phyloP scores from a whole-genome alignment of 2,329 filamentous ascomycete species.

The Metarhizium rileyi region DNA sequence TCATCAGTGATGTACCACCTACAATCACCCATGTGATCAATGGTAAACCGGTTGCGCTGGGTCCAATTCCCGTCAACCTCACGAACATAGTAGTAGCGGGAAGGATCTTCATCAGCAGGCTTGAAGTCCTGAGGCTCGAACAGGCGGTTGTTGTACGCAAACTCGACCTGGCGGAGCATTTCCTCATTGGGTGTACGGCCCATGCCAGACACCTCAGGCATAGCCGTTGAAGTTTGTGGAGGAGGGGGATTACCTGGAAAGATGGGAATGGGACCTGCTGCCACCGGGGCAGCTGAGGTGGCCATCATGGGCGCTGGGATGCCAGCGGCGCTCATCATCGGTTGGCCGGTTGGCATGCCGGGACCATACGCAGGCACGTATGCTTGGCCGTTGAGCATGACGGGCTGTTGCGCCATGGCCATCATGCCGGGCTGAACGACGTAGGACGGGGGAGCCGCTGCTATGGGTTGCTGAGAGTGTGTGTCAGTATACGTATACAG shows the following conservation, averaged over 20 bases:
- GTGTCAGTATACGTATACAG: not conserved
- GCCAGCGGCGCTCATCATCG: constrained; percentile 19
- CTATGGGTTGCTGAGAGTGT: constrained; percentile 19
- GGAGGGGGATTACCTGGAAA: constrained; percentile 29
- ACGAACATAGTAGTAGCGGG: constrained; percentile 51
- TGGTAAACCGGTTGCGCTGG: constrained; percentile 47
- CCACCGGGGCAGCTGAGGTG: constrained; percentile 11
- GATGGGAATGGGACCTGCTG: constrained; percentile 18
- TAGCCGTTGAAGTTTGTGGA: not conserved
- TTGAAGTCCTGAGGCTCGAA: constrained; percentile 53
- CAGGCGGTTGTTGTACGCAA: constrained; percentile 39
- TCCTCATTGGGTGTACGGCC: constrained; percentile 41
- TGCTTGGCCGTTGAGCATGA: constrained; percentile 23
- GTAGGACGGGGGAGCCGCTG: constrained; percentile 20
- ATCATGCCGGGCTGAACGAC: constrained; percentile 17
- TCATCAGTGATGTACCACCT: constrained; percentile 50
- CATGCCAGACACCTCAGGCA: constrained; percentile 42
- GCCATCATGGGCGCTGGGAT: constrained; percentile 15
- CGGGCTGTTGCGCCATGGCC: constrained; percentile 15
- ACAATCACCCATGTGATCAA: constrained; percentile 46
- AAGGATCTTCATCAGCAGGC: constrained; percentile 49
- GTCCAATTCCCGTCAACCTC: constrained; percentile 52
- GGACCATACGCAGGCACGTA: constrained; percentile 11
- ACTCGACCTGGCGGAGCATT: constrained; percentile 35
- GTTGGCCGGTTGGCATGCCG: constrained; percentile 18